Evolutionary conservation across 257 asterid genomes (phyloP), one percentile per base, ranked within the genome.

Genomic region (Echium plantagineum): DNA sequence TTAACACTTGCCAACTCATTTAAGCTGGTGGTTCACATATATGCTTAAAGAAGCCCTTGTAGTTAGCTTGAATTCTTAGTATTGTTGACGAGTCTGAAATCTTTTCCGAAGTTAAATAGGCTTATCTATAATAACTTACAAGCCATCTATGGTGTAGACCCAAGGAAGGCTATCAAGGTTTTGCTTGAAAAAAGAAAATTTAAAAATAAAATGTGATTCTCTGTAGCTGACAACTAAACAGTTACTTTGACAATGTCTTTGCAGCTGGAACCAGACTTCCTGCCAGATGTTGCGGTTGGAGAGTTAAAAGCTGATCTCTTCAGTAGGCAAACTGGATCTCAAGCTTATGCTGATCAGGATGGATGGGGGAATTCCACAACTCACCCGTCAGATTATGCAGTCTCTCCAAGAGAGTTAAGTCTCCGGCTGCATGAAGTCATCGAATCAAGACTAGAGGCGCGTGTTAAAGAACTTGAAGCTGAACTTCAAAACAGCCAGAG

Each of bases 381-480:
- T 42, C 78, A 59, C 55, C 75, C 83, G 21, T 69, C 63, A 31
- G 76, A 75, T 60, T 83, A 85, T 64, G 78, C 95, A 0, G 82
- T 91, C 65, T 89, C 93, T 51, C 95, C 98, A 1, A 72, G 73
- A 74, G 95, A 88, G 71, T 81, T 91, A 61, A 84, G 90, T 61
- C 73, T 86, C 69, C 80, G 93, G 26, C 72, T 91, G 63, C 95
- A 91, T 57, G 86, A 86, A 83, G 82, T 88, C 64, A 72, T 91
- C 70, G 90, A 86, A 74, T 82, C 94, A 53, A 81, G 90, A 71
- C 73, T 91, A 7, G 87, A 88, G 68, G 81, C 75, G 58, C 93
- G 94, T 5, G 60, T 85, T 6, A 71, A 70, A 72, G 95, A 91
- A 72, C 98, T 91, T 21, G 95, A 91, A 77, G 69, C 62, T 54